Evolutionary conservation across 2,329 filamentous ascomycete species (phyloP), one percentile per base, ranked within the genome.

Genomic region (Talaromyces sp.): DNA sequence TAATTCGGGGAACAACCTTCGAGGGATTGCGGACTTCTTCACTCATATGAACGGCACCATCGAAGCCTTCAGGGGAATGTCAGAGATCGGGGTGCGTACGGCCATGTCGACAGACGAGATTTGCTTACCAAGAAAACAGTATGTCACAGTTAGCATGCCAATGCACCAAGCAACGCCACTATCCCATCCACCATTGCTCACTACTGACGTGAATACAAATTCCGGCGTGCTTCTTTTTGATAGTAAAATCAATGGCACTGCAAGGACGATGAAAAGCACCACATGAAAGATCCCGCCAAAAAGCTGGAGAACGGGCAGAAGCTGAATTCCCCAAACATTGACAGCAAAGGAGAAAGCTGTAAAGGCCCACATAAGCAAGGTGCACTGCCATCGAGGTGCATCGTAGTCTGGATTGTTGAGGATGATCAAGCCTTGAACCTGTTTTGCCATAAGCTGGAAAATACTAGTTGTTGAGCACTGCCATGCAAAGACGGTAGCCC

Each of bases 31-130:
- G 68, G 5, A 76, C 75, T 63, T 78, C 75, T 62, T 78, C 75
- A 22, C 74, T 75, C 74, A 80, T 77, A 57, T 81, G 78, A 0
- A 81, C 69, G 11, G 75, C 74, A 9, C 77, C 73, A 46, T 81
- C 78, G 52, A 78, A 78, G 10, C 78, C 78, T 74, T 59, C 51
- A 1, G 1, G 25, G 0, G 5, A 25, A 22, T 8, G 17, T 37
- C 45, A 43, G 37, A 33, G 11, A 35, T 8, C 3, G 21, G 13
- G n/a, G n/a, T n/a, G n/a, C n/a, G n/a, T n/a, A n/a, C n/a, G n/a
- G 3, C 13, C 7, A n/a, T 17, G 46, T 37, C 4, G 9, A 19
- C 53, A 21, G 8, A 37, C 52, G 39, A 4, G 13, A n/a, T 5
- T 2, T 3, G 53, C 63, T 56, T 46, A 65, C 69, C 70, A 1